Base-by-base conservation (phyloP, 139 green algal species). In the Edaphochlamys debaryana region DNA sequence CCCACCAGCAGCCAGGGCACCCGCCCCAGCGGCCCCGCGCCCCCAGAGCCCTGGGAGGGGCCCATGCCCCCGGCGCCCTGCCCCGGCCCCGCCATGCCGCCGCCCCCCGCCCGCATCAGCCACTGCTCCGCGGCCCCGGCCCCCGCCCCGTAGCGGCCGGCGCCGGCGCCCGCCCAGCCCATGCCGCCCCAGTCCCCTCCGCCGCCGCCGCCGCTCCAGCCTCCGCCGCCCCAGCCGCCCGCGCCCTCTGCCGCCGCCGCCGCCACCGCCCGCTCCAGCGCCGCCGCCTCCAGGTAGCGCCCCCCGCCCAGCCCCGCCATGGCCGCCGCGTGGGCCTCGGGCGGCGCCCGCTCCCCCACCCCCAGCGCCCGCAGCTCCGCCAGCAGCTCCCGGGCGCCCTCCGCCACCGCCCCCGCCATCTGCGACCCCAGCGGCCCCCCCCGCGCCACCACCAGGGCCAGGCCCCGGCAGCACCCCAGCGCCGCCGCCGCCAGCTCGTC, bases 381-480 rank as follows among this genome's bases (percentile, higher is more conserved):
- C 23, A 79, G 7, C 52, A 79, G 50, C 45, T 5, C 41, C 48
- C 3, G 34, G 32, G 71, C 48, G 7, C 50, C 48, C 4, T 4
- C 50, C 25, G 34, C 50, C 42, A 79, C 19, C 71, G 34, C 50
- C 19, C 37, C 32, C 34, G 52, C 13, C 45, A 79, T 8, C 34
- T 37, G 48, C 34, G 22, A 13, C 50, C 71, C 67, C n/a, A 79
- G 52, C 0, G 71, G 34, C 1, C 50, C 52, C 34, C 71, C 71
- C 34, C 71, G 71, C 50, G 71, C 52, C 50, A 79, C 71, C 42
- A 79, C 63, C 50, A 79, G 50, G 19, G 50, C 25, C 71, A 79
- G 71, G 2, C 42, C 23, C 6, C 71, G 50, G 32, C 71, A 79
- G 9, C 34, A 7, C 9, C 37, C 32, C 48, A 79, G 42, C 71